Evolutionary conservation across 2,329 filamentous ascomycete genomes (phyloP).

Genomic region (Fusarium verrucosum): DNA sequence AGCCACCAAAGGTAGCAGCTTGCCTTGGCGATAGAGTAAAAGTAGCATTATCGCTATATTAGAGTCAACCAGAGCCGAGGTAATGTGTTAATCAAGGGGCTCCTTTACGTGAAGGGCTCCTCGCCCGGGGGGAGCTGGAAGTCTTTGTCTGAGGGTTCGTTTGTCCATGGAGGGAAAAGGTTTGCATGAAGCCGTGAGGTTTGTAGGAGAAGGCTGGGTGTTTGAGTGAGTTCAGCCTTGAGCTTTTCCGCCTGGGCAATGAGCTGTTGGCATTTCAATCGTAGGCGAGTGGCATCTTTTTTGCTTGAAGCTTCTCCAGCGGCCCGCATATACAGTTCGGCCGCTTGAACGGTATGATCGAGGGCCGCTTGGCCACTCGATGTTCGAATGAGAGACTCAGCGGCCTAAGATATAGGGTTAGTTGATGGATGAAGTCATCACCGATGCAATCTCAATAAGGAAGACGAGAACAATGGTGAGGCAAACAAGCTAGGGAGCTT

Average conservation of each 20-base stretch:
- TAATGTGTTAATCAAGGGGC: not conserved
- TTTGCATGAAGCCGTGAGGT: conserved; percentile 84
- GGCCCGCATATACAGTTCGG: conserved; percentile 84
- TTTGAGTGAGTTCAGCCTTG: conserved; percentile 58
- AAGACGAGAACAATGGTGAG: too few species aligned
- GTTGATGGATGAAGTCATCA: not conserved
- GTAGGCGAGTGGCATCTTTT: conserved; percentile 72
- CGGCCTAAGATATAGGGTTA: conserved; percentile 45
- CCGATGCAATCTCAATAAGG: not conserved
- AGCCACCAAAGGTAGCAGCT: conserved; percentile 78
- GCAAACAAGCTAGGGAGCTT: not conserved
- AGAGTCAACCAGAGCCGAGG: not conserved
- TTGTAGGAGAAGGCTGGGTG: conserved; percentile 68
- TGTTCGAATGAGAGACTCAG: conserved; percentile 51
- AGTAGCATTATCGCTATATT: conserved; percentile 69
- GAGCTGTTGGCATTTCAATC: conserved; percentile 73
- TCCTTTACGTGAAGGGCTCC: conserved; percentile 69
- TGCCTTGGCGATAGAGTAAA: conserved; percentile 81
- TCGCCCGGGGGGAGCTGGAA: conserved; percentile 66
- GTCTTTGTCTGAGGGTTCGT: conserved; percentile 65
- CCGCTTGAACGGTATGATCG: conserved; percentile 77
- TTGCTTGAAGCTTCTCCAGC: conserved; percentile 67
- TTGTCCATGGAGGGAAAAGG: conserved; percentile 86
- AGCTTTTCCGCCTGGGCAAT: conserved; percentile 79
- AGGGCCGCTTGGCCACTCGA: conserved; percentile 67